Conservation (phyloP, 768 basidiomycete species). For the Lactifluus piperatus region DNA sequence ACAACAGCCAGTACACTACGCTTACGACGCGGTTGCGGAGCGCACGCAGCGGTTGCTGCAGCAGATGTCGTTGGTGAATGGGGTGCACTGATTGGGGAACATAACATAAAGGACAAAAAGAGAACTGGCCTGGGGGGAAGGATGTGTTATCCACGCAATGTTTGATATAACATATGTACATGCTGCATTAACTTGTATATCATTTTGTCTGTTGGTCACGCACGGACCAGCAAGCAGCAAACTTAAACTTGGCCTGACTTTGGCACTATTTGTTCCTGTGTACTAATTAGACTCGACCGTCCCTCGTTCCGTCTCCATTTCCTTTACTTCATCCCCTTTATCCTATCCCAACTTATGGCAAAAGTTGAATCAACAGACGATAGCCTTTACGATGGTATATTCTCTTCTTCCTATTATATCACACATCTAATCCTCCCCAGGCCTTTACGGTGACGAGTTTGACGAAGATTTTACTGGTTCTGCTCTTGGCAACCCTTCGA, state of each 20-base stretch:
- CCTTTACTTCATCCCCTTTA: background rate
- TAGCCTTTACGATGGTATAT: conserved; percentile 19
- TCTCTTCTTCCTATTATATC: background rate
- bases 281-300: background rate
- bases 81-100: conserved; percentile 22
- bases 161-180: conserved; percentile 16
- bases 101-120: background rate
- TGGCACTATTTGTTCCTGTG: conserved; percentile 9
- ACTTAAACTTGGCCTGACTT: background rate
- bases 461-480: conserved; percentile 19
- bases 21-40: conserved; percentile 92
- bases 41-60: conserved; percentile 52
- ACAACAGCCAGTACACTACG: conserved; percentile 55
- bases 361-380: conserved; percentile 18
- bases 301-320: background rate
- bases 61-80: conserved; percentile 24
- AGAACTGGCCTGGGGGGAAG: too few relatives aligned
- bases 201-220: background rate
- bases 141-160: too few relatives aligned
- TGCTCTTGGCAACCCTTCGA: conserved; percentile 2
- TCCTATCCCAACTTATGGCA: conserved; percentile 3
- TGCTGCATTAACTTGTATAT: conserved; percentile 4
- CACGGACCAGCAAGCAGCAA: background rate
- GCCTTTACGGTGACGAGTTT: conserved; percentile 22
- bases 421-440: background rate